Conservation (phyloP, 2,329 filamentous ascomycete genomes). For the Onygenales sp. region DNA sequence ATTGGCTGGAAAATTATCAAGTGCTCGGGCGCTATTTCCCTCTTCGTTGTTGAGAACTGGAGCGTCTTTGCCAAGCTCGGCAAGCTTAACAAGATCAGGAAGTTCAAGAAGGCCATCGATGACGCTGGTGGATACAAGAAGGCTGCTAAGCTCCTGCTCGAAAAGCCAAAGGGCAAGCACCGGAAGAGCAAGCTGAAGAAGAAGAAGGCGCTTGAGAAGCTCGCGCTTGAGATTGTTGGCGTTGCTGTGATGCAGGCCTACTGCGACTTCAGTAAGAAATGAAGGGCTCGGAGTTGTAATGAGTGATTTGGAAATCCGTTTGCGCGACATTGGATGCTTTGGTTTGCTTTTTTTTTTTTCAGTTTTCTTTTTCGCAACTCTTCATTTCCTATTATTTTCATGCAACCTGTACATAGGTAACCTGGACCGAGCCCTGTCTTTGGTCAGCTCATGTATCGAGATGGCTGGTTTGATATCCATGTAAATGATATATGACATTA, state of each 20-base stretch:
- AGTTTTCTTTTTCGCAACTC: no score
- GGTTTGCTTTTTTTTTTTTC: no score
- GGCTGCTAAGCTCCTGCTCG: not conserved
- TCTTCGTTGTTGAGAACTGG: not conserved
- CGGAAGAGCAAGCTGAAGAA: not conserved
- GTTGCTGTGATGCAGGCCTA: not conserved
- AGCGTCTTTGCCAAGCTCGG: not conserved
- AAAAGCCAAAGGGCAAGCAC: not conserved
- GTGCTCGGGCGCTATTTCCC: not conserved
- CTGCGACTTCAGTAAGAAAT: not conserved
- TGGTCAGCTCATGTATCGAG: no score
- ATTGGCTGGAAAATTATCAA: not conserved
- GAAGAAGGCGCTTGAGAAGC: not conserved
- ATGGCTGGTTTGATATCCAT: no score
- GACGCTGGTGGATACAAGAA: not conserved
- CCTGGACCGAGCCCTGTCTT: no score
- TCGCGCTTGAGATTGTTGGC: not conserved
- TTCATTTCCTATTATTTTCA: no score
- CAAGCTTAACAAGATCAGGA: not conserved
- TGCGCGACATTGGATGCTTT: no score
- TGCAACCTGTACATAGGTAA: no score
- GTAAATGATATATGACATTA: no score
- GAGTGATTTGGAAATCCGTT: no score
- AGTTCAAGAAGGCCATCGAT: not conserved
- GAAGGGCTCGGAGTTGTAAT: no score